phyloP scores from a whole-genome alignment of 2,329 filamentous ascomycete genomes.

The Hymenoscyphus fructigenus region DNA sequence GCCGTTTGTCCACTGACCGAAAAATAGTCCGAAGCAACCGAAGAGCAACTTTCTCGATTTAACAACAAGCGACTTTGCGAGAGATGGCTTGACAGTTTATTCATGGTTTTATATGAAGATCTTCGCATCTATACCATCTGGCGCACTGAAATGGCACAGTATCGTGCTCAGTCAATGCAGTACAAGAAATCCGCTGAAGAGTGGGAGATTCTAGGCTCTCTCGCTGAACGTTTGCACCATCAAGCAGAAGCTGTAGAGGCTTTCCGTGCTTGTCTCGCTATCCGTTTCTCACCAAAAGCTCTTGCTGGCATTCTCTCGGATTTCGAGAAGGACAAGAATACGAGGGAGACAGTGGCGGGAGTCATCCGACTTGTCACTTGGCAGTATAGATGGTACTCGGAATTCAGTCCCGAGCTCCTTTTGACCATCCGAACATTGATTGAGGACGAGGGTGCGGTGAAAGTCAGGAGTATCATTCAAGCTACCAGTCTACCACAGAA shows the following conservation, averaged over 20 bases:
- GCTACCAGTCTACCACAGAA: constrained; percentile 91
- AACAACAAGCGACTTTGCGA: constrained; percentile 97
- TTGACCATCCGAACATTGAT: constrained; percentile 88
- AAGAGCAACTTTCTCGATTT: constrained; percentile 81
- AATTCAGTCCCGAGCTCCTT: constrained; percentile 92
- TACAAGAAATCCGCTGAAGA: constrained; percentile 97
- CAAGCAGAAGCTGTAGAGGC: constrained; percentile 89
- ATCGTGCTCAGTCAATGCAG: constrained; percentile 85
- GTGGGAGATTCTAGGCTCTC: constrained; percentile 94
- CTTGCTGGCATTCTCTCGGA: constrained; percentile 80
- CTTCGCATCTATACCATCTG: constrained; percentile 98
- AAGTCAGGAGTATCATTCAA: constrained; percentile 95
- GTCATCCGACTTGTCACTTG: constrained; percentile 91
- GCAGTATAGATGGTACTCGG: constrained; percentile 99
- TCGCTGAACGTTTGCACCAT: constrained; percentile 92
- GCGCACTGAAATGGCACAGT: constrained; percentile 97
- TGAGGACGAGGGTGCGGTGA: constrained; percentile 95
- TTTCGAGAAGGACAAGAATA: constrained; percentile 76
- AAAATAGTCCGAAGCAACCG: constrained; percentile 58
- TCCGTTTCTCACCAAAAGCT: constrained; percentile 91
- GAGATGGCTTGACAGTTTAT: constrained; percentile 95
- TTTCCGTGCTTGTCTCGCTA: constrained; percentile 81
- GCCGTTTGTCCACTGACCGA: constrained; percentile 31
- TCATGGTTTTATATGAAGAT: constrained; percentile 99
- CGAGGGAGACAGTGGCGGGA: constrained; percentile 77